Evolutionary conservation across 2,329 filamentous ascomycete genomes (phyloP), one percentile per base, ranked within the genome.

Genomic region (Bipolaris sorokiniana): DNA sequence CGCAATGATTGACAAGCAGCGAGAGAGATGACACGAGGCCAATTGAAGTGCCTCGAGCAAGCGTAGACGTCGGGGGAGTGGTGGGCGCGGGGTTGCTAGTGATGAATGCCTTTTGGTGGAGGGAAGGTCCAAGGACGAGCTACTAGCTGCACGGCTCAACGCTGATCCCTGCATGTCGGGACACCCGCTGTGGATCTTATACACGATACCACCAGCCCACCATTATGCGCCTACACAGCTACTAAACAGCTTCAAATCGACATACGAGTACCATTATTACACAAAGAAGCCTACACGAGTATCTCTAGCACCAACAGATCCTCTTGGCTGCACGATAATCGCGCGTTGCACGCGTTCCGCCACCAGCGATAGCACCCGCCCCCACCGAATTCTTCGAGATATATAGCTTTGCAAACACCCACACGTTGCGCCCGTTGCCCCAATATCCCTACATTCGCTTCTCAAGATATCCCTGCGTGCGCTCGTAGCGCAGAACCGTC

Each of bases 21-120:
- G 16, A 1, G 36, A 40, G 9, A 11, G 37, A 31, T 9, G 59
- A 40, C 69, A 70, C 68, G 52, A 48, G 51, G 58, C 61, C 70
- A 72, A 75, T 76, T 75, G 70, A 63, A 60, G 65, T 68, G 68
- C 56, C 66, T 66, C 62, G 59, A 63, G 59, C 47, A 56, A 38
- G 52, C 48, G 56, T 48, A n/a, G 49, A 44, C 13, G 63, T 47
- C 22, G 51, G 48, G 47, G 45, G 47, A 49, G 59, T 22, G 58
- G 22, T 36, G 57, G 56, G 61, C 49, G 64, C 58, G 61, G 64
- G 63, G 56, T 58, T 51, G 57, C 38, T 56, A 56, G 65, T 69
- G 63, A 66, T 64, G 69, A 66, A 57, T 45, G 65, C 54, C 62
- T 69, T 68, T 65, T 67, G 63, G 67, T 62, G 59, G 62, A 62